phyloP scores from a whole-genome alignment of 257 asterid species.

The Solanum pimpinellifolium region DNA sequence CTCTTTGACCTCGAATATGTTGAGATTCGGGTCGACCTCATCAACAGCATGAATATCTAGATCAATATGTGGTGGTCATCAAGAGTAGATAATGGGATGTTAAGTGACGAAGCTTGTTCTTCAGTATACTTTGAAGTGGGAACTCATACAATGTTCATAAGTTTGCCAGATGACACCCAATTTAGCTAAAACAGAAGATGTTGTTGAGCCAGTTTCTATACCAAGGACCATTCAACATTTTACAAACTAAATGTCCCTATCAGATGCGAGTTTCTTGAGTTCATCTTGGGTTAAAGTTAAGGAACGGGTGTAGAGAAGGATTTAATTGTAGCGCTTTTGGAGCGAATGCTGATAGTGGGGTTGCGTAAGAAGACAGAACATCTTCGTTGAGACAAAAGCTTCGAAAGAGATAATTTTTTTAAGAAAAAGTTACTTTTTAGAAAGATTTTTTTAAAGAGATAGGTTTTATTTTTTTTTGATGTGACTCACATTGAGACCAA shows the following conservation, averaged over 20 bases:
- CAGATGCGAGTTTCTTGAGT: slow-evolving; percentile 81
- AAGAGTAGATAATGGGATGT: slow-evolving; percentile 57
- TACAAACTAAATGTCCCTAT: slow-evolving; percentile 79
- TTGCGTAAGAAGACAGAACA: background rate
- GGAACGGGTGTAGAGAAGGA: slow-evolving; percentile 26
- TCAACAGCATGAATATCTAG: slow-evolving; percentile 84
- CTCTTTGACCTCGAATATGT: slow-evolving; percentile 88
- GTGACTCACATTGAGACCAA: too few relatives aligned
- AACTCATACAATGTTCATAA: slow-evolving; percentile 58
- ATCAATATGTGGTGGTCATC: slow-evolving; percentile 53
- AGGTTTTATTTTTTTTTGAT: too few relatives aligned
- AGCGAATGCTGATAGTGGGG: slow-evolving; percentile 1
- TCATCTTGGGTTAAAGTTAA: slow-evolving; percentile 65
- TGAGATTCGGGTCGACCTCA: slow-evolving; percentile 82
- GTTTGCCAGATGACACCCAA: slow-evolving; percentile 66
- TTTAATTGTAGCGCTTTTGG: slow-evolving; percentile 11
- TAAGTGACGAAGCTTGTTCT: slow-evolving; percentile 53
- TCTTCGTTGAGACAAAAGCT: too few relatives aligned
- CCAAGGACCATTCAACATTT: slow-evolving; percentile 88
- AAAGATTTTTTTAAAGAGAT: too few relatives aligned
- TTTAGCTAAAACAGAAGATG: slow-evolving; percentile 85
- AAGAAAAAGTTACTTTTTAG: too few relatives aligned
- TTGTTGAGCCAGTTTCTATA: slow-evolving; percentile 92
- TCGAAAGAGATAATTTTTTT: too few relatives aligned
- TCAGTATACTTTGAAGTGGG: slow-evolving; percentile 76